Conservation (phyloP, 352 stramenopile species). For the Globisporangium mamillatum region DNA sequence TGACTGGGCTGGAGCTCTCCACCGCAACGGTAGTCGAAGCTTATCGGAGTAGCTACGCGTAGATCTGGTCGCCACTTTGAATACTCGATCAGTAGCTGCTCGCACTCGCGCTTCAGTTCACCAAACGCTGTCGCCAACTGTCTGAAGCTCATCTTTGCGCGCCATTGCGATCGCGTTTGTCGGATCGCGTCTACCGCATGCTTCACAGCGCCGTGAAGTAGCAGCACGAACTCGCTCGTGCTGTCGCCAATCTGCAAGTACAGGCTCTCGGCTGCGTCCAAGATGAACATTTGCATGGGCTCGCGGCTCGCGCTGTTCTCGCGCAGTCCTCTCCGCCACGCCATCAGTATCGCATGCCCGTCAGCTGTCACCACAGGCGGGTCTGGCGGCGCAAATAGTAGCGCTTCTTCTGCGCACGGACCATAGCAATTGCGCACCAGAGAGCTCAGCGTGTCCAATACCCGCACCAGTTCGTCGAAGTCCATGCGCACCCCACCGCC, state of each 20-base stretch:
- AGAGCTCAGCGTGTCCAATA: slow-evolving; percentile 22
- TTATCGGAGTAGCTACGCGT: not conserved
- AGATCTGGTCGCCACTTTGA: not conserved
- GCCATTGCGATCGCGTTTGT: not conserved
- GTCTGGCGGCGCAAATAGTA: slow-evolving; percentile 63
- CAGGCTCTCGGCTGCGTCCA: slow-evolving; percentile 47
- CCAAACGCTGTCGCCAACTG: slow-evolving; percentile 39
- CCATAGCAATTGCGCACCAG: slow-evolving; percentile 49
- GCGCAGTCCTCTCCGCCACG: slow-evolving; percentile 32
- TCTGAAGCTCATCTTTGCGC: not conserved
- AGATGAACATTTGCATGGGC: slow-evolving; percentile 39
- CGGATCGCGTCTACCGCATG: slow-evolving; percentile 13
- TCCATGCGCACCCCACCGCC: not conserved
- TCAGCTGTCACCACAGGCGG: slow-evolving; percentile 53
- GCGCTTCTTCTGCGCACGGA: slow-evolving; percentile 38
- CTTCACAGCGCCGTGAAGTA: slow-evolving; percentile 36
- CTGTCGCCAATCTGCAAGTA: slow-evolving; percentile 54
- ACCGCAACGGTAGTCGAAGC: not conserved
- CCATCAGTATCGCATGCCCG: slow-evolving; percentile 44
- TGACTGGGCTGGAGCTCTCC: slow-evolving; percentile 22
- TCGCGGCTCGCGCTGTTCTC: slow-evolving; percentile 1
- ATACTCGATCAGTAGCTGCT: slow-evolving; percentile 3
- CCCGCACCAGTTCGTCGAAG: slow-evolving; percentile 10
- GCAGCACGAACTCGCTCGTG: slow-evolving; percentile 53
- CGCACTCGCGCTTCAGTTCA: slow-evolving; percentile 35